These are phyloP conservation scores for Radiomyces spectabilis DNA, from an alignment of 192 early-diverging fungal species.

Conservation along the genomic window DNA sequence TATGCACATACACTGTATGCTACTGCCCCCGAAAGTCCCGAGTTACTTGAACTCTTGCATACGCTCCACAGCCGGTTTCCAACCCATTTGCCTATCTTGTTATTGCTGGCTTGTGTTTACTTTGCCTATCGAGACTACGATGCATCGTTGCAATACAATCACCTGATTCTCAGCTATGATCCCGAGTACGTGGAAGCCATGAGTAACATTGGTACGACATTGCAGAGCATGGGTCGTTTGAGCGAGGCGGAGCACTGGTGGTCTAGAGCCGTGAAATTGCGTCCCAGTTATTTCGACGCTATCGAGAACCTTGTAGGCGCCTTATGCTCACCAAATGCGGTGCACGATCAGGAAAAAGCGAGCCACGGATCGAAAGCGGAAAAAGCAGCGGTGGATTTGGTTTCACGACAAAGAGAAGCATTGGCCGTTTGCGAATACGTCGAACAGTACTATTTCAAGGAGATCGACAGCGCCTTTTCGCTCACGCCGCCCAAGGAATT, in stretches of 20 bases:
- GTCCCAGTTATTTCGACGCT: slow-evolving; percentile 91
- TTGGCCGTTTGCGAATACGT: slow-evolving; percentile 76
- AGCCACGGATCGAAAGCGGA: slow-evolving; percentile 5
- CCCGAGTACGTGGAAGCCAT: slow-evolving; percentile 85
- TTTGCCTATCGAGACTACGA: slow-evolving; percentile 68
- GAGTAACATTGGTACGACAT: slow-evolving; percentile 86
- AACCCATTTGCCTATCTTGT: slow-evolving; percentile 73
- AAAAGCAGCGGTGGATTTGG: too few species aligned
- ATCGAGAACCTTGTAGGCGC: slow-evolving; percentile 82
- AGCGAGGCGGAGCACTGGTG: slow-evolving; percentile 78
- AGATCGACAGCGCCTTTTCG: not conserved
- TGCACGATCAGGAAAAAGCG: not conserved
- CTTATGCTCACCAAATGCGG: slow-evolving; percentile 44
- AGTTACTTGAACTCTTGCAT: slow-evolving; percentile 40
- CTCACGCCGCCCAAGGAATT: slow-evolving; percentile 25
- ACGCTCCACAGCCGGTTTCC: slow-evolving; percentile 47
- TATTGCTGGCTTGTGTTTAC: slow-evolving; percentile 83
- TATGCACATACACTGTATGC: slow-evolving; percentile 59
- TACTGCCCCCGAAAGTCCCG: slow-evolving; percentile 39
- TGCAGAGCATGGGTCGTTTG: slow-evolving; percentile 67
- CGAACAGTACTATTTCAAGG: slow-evolving; percentile 49
- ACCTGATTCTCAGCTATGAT: slow-evolving; percentile 73
- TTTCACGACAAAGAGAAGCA: slow-evolving; percentile 67
- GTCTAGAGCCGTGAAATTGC: slow-evolving; percentile 71
- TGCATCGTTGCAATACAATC: slow-evolving; percentile 74